Evolutionary conservation across 2,329 filamentous ascomycete species (phyloP), one percentile per base, ranked within the genome.

Genomic region (Fusarium sp.): DNA sequence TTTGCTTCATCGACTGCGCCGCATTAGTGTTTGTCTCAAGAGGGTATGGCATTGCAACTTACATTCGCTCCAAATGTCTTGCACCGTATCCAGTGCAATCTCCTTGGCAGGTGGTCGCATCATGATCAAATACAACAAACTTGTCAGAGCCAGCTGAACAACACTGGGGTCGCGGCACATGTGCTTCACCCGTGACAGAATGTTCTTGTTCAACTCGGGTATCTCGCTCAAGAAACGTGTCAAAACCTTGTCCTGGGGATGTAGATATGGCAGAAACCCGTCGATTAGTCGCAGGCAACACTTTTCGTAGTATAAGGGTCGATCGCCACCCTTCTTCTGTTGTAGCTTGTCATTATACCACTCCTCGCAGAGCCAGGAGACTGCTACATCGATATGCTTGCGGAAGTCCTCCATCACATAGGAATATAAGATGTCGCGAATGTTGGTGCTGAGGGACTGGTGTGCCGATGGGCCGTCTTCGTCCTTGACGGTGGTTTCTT

Each of bases 301-400:
- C 75, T 89, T 89, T 63, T 93, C 89, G 79, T 97, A 98, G 78
- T 96, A 88, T 34, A 86, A 76, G 5, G 87, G 84, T 10, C 86
- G 85, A 42, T 85, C 83, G 13, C 78, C 78, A 34, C 79, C 79
- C n/a, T 77, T 76, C 56, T 79, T 83, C 60, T 76, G 82, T 65
- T 78, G 81, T 69, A 82, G 81, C 78, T 80, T 89, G 78, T 98
- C 95, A 74, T 94, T 97, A 80, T 97, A 98, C 95, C 96, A 99
- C 81, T 99, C 96, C 79, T 99, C 96, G 74, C 92, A 97, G 18
- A 99, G 86, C 96, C 96, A 99, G 10, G 91, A 90, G 54, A 98
- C 93, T 2, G 94, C 95, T 23, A 96, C 88, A 72, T 97, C 94
- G 68, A 98, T 94, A 45, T 96, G 90, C 67, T 88, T 90, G 57